phyloP scores from a whole-genome alignment of 805 yeast genomes.

The Saccharomyces mikatae region DNA sequence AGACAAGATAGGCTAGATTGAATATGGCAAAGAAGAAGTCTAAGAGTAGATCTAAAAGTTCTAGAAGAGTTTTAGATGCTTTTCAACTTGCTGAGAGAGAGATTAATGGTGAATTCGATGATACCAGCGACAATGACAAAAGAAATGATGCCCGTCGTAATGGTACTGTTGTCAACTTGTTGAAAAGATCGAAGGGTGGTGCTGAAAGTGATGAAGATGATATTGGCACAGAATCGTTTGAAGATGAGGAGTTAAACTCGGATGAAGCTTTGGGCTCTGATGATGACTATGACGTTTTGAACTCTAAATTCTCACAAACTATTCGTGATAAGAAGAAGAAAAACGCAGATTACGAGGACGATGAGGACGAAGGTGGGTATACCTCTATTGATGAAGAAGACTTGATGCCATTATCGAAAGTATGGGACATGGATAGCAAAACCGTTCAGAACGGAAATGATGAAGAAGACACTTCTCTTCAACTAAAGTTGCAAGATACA shows the following conservation, averaged over 20 bases:
- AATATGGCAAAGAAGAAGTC: conserved; percentile 24
- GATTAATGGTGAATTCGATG: conserved; percentile 21
- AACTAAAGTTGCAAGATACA: conserved; percentile 15
- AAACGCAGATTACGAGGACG: conserved; percentile 31
- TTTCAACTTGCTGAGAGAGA: conserved; percentile 42
- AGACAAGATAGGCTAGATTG: neutral
- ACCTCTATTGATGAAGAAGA: conserved; percentile 70
- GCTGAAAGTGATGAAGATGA: conserved; percentile 18
- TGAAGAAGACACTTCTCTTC: conserved; percentile 6
- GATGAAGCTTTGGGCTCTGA: conserved; percentile 86
- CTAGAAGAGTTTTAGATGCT: conserved; percentile 40
- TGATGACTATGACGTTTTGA: conserved; percentile 57
- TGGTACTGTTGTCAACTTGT: conserved; percentile 34
- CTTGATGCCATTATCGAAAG: conserved; percentile 70
- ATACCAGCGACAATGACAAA: conserved; percentile 29
- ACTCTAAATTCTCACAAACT: conserved; percentile 62
- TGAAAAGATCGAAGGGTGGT: conserved; percentile 15
- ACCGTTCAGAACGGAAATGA: conserved; percentile 14
- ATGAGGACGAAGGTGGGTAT: conserved; percentile 54
- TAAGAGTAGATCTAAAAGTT: conserved; percentile 23
- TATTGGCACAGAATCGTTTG: conserved; percentile 32
- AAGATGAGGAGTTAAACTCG: conserved; percentile 67
- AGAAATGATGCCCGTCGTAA: conserved; percentile 21
- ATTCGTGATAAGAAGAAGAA: conserved; percentile 48
- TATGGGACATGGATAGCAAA: conserved; percentile 74